A percentile compares a stretch with the other conserved stretches of the same genome.
Evolutionary conservation across 208 protist species (phyloP).

Genomic region (Leishmania lainsoni): DNA sequence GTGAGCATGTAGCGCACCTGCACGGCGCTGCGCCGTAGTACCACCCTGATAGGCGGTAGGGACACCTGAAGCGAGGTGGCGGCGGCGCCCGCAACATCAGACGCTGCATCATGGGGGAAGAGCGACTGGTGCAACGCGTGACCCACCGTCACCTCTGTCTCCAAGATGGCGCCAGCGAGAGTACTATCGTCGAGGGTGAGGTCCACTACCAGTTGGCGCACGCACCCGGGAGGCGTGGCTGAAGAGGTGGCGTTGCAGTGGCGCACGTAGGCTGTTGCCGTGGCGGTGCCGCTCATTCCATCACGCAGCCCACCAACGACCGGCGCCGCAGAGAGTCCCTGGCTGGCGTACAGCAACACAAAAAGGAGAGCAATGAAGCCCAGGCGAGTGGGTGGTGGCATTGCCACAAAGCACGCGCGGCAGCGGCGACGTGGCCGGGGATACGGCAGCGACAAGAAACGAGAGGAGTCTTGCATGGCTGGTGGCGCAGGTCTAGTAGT

Average conservation of each 20-base stretch:
- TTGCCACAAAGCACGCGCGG: background rate
- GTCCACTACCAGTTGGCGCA: constrained; percentile 30
- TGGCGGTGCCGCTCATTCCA: constrained; percentile 5
- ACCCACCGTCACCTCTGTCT: constrained; percentile 18
- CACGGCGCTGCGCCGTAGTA: constrained; percentile 30
- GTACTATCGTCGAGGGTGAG: constrained; percentile 28
- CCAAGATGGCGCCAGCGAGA: constrained; percentile 23
- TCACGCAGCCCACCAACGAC: background rate
- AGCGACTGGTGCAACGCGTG: constrained; percentile 11
- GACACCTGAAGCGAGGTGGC: constrained; percentile 26
- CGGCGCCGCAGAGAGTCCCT: background rate
- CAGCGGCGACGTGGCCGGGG: background rate
- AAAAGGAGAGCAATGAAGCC: background rate
- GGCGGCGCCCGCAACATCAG: background rate
- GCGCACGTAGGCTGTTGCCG: constrained; percentile 11
- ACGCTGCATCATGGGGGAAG: constrained; percentile 2
- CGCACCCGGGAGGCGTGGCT: constrained; percentile 15
- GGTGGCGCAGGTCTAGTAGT: background rate
- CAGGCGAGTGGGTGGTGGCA: background rate
- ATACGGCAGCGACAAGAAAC: background rate
- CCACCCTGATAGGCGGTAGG: constrained; percentile 37
- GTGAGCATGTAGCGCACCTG: constrained; percentile 50
- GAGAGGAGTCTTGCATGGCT: background rate
- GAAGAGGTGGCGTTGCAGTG: constrained; percentile 1
- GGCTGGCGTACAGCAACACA: background rate